Percentiles rank a stretch among this genome's conserved stretches.
Evolutionary conservation across 2,329 filamentous ascomycete genomes (phyloP).

Genomic region (Spiromastix sp.): DNA sequence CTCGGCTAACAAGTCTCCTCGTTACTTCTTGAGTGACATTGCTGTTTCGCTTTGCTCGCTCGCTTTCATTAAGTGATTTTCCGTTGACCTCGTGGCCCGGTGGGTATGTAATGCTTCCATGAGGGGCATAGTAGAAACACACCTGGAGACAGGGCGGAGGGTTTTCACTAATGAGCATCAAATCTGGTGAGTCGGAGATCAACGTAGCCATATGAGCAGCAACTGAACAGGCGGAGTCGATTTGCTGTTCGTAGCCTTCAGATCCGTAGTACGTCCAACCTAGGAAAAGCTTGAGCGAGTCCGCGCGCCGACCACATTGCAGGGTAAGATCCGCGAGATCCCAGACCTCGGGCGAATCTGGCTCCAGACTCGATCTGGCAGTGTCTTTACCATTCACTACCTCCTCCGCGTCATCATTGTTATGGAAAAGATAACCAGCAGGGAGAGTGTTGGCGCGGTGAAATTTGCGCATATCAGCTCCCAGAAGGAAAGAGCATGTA

Average conservation of each 20-base stretch:
- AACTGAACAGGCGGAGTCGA: conserved; percentile 62
- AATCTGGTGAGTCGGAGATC: conserved; percentile 46
- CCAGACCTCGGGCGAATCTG: conserved; percentile 53
- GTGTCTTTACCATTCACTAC: conserved; percentile 14
- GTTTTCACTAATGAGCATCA: conserved; percentile 62
- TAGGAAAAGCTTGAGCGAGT: conserved; percentile 77
- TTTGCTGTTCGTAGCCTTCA: conserved; percentile 57
- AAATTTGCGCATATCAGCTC: conserved; percentile 64
- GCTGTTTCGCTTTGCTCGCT: conserved; percentile 40
- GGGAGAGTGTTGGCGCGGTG: conserved; percentile 75
- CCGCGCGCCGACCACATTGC: conserved; percentile 81
- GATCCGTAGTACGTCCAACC: conserved; percentile 84
- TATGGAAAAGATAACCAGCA: conserved; percentile 78
- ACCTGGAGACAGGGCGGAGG: conserved; percentile 86
- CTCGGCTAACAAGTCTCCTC: conserved; percentile 43
- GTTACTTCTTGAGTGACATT: conserved; percentile 46
- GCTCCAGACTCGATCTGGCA: conserved; percentile 15
- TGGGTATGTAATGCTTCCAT: conserved; percentile 38
- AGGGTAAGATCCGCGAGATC: conserved; percentile 88
- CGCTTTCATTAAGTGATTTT: conserved; percentile 18
- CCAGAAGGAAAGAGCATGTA: conserved; percentile 83
- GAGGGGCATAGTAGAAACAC: conserved; percentile 77
- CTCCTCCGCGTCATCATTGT: conserved; percentile 32
- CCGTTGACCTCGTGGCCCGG: conserved; percentile 18
- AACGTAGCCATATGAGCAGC: conserved; percentile 58